Percentiles rank a stretch among this genome's conserved stretches.
phyloP scores from a whole-genome alignment of 148 eudicot species.

The Dianthus caryophyllus region DNA sequence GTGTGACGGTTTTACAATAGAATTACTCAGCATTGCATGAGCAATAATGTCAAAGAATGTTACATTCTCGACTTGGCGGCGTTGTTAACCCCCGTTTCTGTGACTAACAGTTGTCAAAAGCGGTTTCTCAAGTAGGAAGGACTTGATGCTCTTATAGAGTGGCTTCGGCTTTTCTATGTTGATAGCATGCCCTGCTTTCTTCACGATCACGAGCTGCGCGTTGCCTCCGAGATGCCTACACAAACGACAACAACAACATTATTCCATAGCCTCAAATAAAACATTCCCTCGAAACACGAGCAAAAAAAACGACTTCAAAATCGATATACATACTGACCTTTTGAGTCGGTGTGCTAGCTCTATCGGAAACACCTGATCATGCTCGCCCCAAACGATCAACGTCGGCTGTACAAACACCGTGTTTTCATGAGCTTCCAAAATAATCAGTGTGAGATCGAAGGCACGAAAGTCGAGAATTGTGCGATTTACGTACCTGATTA shows the following conservation, averaged over 20 bases:
- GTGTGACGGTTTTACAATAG: no score
- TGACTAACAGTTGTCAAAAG: slow-evolving; percentile 18
- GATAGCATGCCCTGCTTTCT: slow-evolving; percentile 79
- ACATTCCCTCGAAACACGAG: no score
- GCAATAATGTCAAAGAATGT: background rate
- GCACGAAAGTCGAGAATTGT: no score
- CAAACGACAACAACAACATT: background rate
- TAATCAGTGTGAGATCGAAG: background rate
- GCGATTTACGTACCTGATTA: slow-evolving; percentile 44
- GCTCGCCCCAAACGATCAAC: slow-evolving; percentile 80
- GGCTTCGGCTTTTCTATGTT: slow-evolving; percentile 71
- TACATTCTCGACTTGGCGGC: slow-evolving; percentile 29
- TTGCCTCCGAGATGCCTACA: slow-evolving; percentile 63
- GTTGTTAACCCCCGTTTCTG: slow-evolving; percentile 25
- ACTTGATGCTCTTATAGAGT: slow-evolving; percentile 53
- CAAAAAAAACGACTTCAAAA: no score
- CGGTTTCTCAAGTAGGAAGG: slow-evolving; percentile 38
- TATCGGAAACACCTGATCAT: slow-evolving; percentile 73
- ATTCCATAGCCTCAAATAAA: background rate
- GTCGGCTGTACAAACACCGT: slow-evolving; percentile 49
- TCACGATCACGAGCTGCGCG: slow-evolving; percentile 55
- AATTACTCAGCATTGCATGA: no score
- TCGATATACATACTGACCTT: slow-evolving; percentile 58
- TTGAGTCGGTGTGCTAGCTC: slow-evolving; percentile 77
- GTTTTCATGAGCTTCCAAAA: background rate